These are phyloP conservation scores for Plasmodium fragile DNA, from an alignment of 169 alveolate genomes.

Conservation along the genomic window DNA sequence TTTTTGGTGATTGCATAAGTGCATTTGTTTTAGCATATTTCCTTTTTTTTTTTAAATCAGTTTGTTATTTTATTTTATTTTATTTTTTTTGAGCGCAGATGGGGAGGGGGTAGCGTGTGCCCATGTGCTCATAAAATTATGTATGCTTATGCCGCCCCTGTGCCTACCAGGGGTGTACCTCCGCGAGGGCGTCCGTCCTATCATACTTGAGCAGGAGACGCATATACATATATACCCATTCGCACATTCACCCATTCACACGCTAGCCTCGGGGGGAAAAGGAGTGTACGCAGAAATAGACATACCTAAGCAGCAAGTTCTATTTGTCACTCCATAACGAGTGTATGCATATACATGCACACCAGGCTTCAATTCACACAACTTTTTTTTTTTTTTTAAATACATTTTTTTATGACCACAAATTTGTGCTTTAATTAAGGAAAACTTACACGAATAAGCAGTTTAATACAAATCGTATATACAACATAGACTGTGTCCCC, in stretches of 20 bases:
- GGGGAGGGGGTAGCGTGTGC: not conserved
- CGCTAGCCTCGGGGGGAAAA: not conserved
- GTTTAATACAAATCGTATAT: not conserved
- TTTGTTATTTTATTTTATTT: constrained; percentile 9
- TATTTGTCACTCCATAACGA: not conserved
- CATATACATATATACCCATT: not conserved
- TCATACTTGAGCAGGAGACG: not conserved
- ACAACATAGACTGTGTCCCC: not conserved
- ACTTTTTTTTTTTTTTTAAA: not conserved
- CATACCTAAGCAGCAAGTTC: not conserved
- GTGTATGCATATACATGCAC: not conserved
- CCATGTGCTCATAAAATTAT: not conserved
- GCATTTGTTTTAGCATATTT: constrained; percentile 21
- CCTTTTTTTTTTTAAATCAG: not conserved
- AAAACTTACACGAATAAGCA: not conserved
- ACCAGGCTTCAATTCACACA: not conserved
- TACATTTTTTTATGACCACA: not conserved
- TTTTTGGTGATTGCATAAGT: constrained; percentile 31
- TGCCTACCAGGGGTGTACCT: not conserved
- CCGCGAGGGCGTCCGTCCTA: not conserved
- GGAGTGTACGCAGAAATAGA: not conserved
- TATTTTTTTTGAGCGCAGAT: not conserved
- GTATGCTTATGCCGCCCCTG: not conserved
- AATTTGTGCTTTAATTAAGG: constrained; percentile 8
- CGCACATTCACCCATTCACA: not conserved